Conservation (phyloP, 192 early-diverging fungal species). For the Rhizophagus prolifer region DNA sequence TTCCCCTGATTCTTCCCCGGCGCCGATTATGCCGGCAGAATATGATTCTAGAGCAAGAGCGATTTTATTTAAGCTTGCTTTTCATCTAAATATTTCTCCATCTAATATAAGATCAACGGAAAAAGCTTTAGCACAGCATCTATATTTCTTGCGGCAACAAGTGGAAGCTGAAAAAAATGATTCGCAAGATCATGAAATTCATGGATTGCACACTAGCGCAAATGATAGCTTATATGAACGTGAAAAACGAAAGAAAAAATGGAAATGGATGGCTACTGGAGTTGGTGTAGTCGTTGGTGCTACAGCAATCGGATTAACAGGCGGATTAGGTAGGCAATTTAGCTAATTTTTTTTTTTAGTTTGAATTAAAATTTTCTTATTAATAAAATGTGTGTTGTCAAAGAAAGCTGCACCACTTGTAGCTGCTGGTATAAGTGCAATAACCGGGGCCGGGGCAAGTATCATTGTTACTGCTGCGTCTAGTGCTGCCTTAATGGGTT, state of each 20-base stretch:
- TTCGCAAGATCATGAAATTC: conserved; percentile 32
- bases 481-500: conserved; percentile 53
- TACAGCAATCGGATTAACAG: conserved; percentile 53
- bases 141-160: conserved; percentile 50
- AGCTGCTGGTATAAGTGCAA: conserved; percentile 43
- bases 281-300: conserved; percentile 54
- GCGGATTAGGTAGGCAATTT: conserved; percentile 37
- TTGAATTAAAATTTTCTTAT: background rate
- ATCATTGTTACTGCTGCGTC: conserved; percentile 52
- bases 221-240: conserved; percentile 20
- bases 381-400: conserved; percentile 27
- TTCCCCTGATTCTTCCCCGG: background rate
- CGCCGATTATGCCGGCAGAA: conserved; percentile 33
- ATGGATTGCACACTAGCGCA: conserved; percentile 28
- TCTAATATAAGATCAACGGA: conserved; percentile 41
- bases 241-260: conserved; percentile 48
- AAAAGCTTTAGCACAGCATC: conserved; percentile 49
- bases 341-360: background rate
- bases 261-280: conserved; percentile 54
- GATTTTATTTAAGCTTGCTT: conserved; percentile 43
- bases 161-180: conserved; percentile 31
- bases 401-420: conserved; percentile 56
- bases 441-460: conserved; percentile 51
- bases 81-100: conserved; percentile 32
- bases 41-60: conserved; percentile 56